phyloP scores from a whole-genome alignment of 345 rosid genomes.

The Euphorbia tirucalli region DNA sequence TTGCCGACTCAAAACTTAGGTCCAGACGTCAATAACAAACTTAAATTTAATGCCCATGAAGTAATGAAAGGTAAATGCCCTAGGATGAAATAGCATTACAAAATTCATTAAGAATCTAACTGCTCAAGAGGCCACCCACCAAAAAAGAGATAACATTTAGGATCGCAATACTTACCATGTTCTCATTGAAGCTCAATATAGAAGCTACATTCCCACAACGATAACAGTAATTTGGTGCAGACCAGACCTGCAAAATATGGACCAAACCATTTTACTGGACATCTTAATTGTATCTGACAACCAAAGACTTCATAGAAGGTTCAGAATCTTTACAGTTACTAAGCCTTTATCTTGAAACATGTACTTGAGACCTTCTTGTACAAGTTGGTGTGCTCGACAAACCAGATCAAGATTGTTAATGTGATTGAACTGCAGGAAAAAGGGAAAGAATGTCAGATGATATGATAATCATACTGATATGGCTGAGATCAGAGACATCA shows the following conservation, averaged over 20 bases:
- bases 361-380: conserved; percentile 99
- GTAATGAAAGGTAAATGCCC: neutral
- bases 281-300: conserved; percentile 1
- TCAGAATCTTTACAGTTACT: conserved; percentile 64
- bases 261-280: conserved; percentile 27
- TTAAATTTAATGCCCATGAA: neutral
- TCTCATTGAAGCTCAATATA: conserved; percentile 95
- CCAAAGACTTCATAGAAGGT: conserved; percentile 5
- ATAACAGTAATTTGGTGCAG: conserved; percentile 98
- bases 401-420: conserved; percentile 91
- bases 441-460: conserved; percentile 1
- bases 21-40: neutral
- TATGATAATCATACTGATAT: neutral
- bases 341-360: conserved; percentile 99
- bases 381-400: conserved; percentile 99
- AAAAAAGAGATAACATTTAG: neutral
- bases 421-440: conserved; percentile 74
- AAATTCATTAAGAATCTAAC: neutral
- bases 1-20: neutral
- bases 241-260: conserved; percentile 76
- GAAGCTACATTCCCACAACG: conserved; percentile 99
- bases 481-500: conserved; percentile 25
- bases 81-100: neutral
- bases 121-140: neutral
- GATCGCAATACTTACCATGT: conserved; percentile 50